Conservation (phyloP, 192 early-diverging fungal species). For the Rhizophagus clarus region DNA sequence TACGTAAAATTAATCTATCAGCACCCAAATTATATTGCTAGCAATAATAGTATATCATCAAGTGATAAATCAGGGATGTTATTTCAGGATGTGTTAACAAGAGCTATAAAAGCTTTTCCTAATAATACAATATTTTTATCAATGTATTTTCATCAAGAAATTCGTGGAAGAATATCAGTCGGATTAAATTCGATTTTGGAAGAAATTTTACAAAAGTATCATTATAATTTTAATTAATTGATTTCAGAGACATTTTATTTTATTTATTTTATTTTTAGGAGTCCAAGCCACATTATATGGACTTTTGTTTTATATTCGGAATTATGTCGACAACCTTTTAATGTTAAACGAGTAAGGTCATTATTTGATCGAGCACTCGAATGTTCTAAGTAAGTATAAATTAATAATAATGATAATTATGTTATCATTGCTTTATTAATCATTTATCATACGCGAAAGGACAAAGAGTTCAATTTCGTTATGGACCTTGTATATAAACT, state of each 20-base stretch:
- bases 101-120: conserved; percentile 54
- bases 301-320: conserved; percentile 58
- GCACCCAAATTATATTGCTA: conserved; percentile 31
- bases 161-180: conserved; percentile 22
- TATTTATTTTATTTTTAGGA: conserved; percentile 35
- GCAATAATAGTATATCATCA: not conserved
- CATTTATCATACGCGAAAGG: conserved; percentile 36
- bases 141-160: conserved; percentile 63
- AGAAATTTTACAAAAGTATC: conserved; percentile 17
- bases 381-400: conserved; percentile 42
- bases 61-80: conserved; percentile 6
- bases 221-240: no score
- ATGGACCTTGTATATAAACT: conserved; percentile 65
- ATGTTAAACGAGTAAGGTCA: conserved; percentile 56
- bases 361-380: conserved; percentile 60
- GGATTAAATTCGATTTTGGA: not conserved
- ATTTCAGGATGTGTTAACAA: conserved; percentile 47
- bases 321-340: conserved; percentile 53
- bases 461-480: conserved; percentile 50
- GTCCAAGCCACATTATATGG: conserved; percentile 59
- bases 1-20: conserved; percentile 41
- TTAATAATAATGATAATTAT: not conserved
- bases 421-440: not conserved
- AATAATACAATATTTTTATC: conserved; percentile 56
- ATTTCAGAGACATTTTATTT: no score